These are phyloP conservation scores for Themeda triandra DNA, from an alignment of 176 grass and related monocot species.

Conservation along the genomic window DNA sequence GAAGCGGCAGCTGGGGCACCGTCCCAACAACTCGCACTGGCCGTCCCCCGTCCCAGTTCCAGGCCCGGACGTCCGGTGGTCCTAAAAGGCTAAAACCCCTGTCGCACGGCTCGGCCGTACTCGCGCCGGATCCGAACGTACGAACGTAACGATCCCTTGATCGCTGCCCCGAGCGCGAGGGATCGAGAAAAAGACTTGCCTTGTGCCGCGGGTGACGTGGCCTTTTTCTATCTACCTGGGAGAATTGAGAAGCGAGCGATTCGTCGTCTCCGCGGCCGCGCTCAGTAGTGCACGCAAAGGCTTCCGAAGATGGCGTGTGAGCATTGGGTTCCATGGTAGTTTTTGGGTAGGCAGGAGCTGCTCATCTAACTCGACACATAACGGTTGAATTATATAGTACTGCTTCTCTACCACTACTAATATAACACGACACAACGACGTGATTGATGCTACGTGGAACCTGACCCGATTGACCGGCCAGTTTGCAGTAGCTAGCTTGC, in stretches of 20 bases:
- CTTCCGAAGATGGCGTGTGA: background rate
- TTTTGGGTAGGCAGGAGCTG: slow-evolving; percentile 34
- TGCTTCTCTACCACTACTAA: too few relatives aligned
- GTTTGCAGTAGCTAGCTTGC: background rate
- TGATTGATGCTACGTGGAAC: background rate
- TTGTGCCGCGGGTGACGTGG: background rate
- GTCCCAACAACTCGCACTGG: too few relatives aligned
- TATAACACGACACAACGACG: background rate
- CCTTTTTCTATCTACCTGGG: background rate
- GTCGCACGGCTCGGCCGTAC: too few relatives aligned
- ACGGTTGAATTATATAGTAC: background rate
- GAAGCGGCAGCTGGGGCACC: too few relatives aligned
- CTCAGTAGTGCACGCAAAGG: slow-evolving; percentile 15
- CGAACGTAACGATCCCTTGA: too few relatives aligned
- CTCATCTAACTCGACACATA: slow-evolving; percentile 25
- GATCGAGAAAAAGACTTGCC: background rate
- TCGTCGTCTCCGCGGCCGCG: background rate
- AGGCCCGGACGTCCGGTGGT: too few relatives aligned
- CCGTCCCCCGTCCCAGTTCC: too few relatives aligned
- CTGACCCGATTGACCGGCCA: background rate
- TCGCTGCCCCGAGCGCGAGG: too few relatives aligned
- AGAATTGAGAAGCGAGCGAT: background rate
- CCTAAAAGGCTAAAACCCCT: too few relatives aligned
- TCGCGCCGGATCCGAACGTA: too few relatives aligned
- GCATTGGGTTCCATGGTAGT: slow-evolving; percentile 21